Evolutionary conservation across 108 stramenopile species (phyloP), one percentile per base, ranked within the genome.

Genomic region (Skeletonema potamos): DNA sequence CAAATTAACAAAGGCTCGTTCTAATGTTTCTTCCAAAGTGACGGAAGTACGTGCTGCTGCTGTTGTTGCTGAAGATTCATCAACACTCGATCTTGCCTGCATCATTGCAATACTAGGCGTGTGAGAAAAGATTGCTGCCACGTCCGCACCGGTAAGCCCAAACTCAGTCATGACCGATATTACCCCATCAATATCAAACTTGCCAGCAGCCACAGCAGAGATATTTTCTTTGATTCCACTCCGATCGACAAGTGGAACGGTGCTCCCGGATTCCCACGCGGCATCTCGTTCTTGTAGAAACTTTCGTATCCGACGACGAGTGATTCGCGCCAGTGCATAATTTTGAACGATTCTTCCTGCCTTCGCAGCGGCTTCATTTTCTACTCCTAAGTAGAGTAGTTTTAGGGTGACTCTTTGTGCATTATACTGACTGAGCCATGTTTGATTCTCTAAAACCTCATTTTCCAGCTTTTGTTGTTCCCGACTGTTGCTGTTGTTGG

Each of bases 101-200:
- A 88, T 89, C 64, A 90, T 71, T 8, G 84, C 85, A 44, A 92
- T 55, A 60, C 85, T 85, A 1, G 91, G 91, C 6, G 85, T 90
- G 70, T 92, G 91, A 10, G 79, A 73, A 8, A 92, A 64, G 8
- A 90, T 78, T 17, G 86, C 77, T 33, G 84, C 79, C 54, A 89
- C 70, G 62, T 92, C 91, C 8, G 60, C 82, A 6, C 84, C 84
- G 6, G 87, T 88, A 41, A 92, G 55, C 1, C 91, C 89, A 58
- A 78, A 71, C 39, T 86, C 89, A 34, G 67, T 61, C 77, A 92
- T 66, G 30, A 89, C 70, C 0, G 56, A 58, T 0, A 92, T 48
- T 2, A 86, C 76, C 36, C 78, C 85, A 27, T 82, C 74, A 32
- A 91, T 80, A 33, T 78, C 74, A 74, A 78, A 82, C 18, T 54